Percentiles rank a stretch among this genome's conserved stretches.
Evolutionary conservation across 257 asterid species (phyloP).

Genomic region (Anisodus tanguticus): DNA sequence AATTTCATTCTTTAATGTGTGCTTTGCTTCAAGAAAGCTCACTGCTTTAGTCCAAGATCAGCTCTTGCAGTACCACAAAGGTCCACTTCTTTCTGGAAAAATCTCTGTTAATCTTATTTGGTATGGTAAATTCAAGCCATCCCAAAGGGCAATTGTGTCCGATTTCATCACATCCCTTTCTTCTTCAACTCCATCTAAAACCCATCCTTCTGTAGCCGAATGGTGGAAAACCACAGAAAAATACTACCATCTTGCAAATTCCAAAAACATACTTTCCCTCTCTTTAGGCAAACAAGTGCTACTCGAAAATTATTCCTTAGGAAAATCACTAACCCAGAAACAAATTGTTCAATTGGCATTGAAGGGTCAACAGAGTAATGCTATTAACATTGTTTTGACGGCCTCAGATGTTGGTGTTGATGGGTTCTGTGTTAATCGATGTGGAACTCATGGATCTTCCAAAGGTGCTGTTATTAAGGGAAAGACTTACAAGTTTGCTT

Average conservation of each 20-base stretch:
- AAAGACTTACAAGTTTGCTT: conserved; percentile 55
- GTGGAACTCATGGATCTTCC: conserved; percentile 68
- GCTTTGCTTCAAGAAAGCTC: conserved; percentile 45
- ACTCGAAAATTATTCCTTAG: conserved; percentile 49
- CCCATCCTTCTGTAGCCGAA: conserved; percentile 61
- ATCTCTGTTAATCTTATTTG: conserved; percentile 64
- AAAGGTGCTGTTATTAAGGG: conserved; percentile 39
- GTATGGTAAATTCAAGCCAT: conserved; percentile 73
- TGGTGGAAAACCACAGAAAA: conserved; percentile 79
- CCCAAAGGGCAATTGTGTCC: conserved; percentile 65
- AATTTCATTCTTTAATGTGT: conserved; percentile 36
- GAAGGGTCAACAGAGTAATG: conserved; percentile 52
- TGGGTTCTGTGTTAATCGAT: conserved; percentile 64
- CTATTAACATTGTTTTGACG: conserved; percentile 64
- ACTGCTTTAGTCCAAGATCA: conserved; percentile 39
- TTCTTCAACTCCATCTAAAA: conserved; percentile 4
- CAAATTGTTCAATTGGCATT: conserved; percentile 59
- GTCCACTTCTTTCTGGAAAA: conserved; percentile 66
- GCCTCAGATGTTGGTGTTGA: conserved; percentile 58
- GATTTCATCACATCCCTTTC: conserved; percentile 69
- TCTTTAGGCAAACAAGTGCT: conserved; percentile 50
- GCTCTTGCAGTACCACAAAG: conserved; percentile 63
- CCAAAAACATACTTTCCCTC: conserved; percentile 50
- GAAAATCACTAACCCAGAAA: conserved; percentile 59
- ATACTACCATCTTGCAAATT: conserved; percentile 58